Conservation (phyloP, 2,329 filamentous ascomycete genomes). For the Pochonia chlamydosporia region DNA sequence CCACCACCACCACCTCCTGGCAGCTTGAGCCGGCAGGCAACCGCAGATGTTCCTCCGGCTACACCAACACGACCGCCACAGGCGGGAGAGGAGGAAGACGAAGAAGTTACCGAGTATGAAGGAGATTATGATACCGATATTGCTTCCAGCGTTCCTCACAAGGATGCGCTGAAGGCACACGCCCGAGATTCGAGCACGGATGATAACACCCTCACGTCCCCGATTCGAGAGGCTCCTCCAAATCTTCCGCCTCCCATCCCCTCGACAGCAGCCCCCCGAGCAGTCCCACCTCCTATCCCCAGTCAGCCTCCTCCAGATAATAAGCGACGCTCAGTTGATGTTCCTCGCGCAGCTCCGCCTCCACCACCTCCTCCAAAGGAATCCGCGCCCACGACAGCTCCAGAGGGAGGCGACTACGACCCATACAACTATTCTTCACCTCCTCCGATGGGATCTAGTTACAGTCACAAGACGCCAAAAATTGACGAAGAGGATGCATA, state of each 20-base stretch:
- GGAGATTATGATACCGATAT: conserved; percentile 98
- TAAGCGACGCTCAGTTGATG: conserved; percentile 61
- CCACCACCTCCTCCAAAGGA: conserved; percentile 39
- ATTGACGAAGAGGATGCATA: conserved; percentile 39
- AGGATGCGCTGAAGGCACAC: conserved; percentile 84
- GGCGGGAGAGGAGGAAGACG: conserved; percentile 60
- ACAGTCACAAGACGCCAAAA: conserved; percentile 28
- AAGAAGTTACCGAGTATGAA: conserved; percentile 89
- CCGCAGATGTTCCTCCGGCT: conserved; percentile 44
- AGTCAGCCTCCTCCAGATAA: conserved; percentile 49
- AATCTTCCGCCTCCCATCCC: conserved; percentile 52
- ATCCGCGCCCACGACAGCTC: conserved; percentile 19
- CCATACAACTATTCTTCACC: conserved; percentile 51
- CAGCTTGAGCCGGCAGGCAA: conserved; percentile 51
- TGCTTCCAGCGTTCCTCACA: conserved; percentile 85
- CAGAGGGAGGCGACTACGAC: conserved; percentile 63
- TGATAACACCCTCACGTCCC: conserved; percentile 58
- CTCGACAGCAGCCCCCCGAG: conserved; percentile 47
- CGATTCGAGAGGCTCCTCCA: conserved; percentile 38
- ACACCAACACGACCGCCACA: conserved; percentile 36
- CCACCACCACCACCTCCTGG: conserved; percentile 52
- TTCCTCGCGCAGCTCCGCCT: conserved; percentile 64
- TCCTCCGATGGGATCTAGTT: conserved; percentile 19
- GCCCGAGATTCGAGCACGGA: conserved; percentile 72
- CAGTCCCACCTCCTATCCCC: conserved; percentile 60